Evolutionary conservation across 495 filamentous ascomycete species (phyloP).

Genomic region (Xylaria bambusicola): DNA sequence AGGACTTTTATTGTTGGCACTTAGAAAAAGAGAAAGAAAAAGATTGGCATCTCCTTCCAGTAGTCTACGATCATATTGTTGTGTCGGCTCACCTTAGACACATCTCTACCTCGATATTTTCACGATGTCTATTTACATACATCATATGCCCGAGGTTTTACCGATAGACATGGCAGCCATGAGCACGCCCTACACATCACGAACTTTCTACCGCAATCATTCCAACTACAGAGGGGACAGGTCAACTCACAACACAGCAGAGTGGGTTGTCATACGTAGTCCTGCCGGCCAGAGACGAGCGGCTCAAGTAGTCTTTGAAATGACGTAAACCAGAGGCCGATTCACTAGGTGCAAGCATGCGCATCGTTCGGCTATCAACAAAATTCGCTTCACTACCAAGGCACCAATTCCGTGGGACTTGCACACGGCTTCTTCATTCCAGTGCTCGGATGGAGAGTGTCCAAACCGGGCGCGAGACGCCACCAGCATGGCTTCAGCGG

Average conservation of each 20-base stretch:
- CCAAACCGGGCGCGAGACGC: neutral
- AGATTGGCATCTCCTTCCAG: too few relatives aligned
- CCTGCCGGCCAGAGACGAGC: neutral
- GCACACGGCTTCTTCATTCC: neutral
- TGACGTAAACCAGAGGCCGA: neutral
- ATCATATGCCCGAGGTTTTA: conserved; percentile 9
- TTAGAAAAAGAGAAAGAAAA: too few relatives aligned
- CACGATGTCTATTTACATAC: too few relatives aligned
- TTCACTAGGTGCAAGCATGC: conserved; percentile 7
- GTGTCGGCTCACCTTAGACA: too few relatives aligned
- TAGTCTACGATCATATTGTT: too few relatives aligned
- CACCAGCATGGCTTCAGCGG: conserved; percentile 25
- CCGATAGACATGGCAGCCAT: neutral
- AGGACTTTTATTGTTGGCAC: too few relatives aligned
- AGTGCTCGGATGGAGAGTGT: neutral
- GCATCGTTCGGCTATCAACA: neutral
- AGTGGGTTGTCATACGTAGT: neutral
- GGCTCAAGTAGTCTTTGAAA: neutral
- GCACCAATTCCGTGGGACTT: neutral
- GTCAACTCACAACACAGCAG: neutral
- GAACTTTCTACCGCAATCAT: too few relatives aligned
- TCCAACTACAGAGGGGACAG: too few relatives aligned
- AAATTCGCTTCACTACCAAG: neutral
- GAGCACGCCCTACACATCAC: too few relatives aligned
- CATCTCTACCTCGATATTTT: too few relatives aligned